These are phyloP conservation scores for Hyaloscypha finlandica DNA, from an alignment of 495 filamentous ascomycete species.

Conservation along the genomic window DNA sequence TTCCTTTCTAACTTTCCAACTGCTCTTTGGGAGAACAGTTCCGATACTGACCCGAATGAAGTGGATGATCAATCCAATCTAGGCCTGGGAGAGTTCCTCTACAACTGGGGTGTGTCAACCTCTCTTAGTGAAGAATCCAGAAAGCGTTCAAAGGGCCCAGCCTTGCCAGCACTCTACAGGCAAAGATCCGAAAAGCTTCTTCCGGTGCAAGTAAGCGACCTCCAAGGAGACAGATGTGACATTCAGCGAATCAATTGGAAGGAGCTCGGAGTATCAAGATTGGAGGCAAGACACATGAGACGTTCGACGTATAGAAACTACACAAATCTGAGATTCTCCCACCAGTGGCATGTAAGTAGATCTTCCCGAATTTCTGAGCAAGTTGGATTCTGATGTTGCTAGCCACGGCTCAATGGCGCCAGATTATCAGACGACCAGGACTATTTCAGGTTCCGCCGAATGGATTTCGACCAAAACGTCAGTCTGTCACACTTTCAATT, in stretches of 20 bases:
- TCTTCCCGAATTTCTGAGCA: slow-evolving; percentile 10
- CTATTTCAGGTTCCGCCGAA: slow-evolving; percentile 71
- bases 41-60: slow-evolving; percentile 29
- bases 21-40: slow-evolving; percentile 7
- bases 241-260: slow-evolving; percentile 81
- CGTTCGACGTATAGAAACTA: slow-evolving; percentile 60
- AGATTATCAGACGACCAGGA: slow-evolving; percentile 45
- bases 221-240: slow-evolving; percentile 63
- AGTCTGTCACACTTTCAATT: slow-evolving; percentile 85
- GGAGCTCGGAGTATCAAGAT: slow-evolving; percentile 60
- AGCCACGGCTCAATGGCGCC: slow-evolving; percentile 29
- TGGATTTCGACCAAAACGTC: slow-evolving; percentile 65
- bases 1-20: not conserved
- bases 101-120: slow-evolving; percentile 18
- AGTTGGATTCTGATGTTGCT: slow-evolving; percentile 23
- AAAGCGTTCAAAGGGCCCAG: slow-evolving; percentile 4
- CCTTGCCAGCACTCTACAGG: slow-evolving; percentile 10
- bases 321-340: slow-evolving; percentile 43
- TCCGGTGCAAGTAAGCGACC: slow-evolving; percentile 36
- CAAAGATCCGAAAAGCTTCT: slow-evolving; percentile 13
- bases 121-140: not conserved
- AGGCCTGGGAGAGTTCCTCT: slow-evolving; percentile 29
- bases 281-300: slow-evolving; percentile 60
- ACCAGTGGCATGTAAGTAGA: slow-evolving; percentile 42
- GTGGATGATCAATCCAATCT: slow-evolving; percentile 32